phyloP scores from a whole-genome alignment of 2,329 filamentous ascomycete species.

The Aspergillus sp. region DNA sequence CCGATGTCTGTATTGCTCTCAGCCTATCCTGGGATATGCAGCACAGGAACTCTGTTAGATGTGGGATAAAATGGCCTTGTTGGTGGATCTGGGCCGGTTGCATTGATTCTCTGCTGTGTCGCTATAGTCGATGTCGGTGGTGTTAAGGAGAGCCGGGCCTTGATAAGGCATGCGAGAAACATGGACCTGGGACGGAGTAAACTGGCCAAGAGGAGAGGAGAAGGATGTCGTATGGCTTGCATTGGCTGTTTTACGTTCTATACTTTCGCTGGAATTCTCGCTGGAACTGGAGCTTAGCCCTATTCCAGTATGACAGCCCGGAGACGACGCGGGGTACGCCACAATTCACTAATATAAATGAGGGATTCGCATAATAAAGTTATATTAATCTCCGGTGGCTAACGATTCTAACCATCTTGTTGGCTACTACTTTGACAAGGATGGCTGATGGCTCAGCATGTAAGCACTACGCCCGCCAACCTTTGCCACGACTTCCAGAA shows the following conservation, averaged over 20 bases:
- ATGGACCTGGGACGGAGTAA: neutral
- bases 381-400: neutral
- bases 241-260: neutral
- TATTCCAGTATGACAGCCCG: neutral
- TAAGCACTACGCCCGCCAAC: neutral
- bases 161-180: neutral
- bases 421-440: neutral
- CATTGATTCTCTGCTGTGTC: neutral
- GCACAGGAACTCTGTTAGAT: neutral
- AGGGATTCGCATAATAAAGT: neutral
- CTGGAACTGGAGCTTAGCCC: neutral
- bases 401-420: neutral
- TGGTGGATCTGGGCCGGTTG: neutral
- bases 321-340: neutral
- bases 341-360: neutral
- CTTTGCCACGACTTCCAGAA: neutral
- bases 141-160: neutral
- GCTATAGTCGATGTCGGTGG: neutral
- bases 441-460: neutral
- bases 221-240: neutral
- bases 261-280: conserved; percentile 3
- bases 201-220: neutral
- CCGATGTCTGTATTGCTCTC: neutral
- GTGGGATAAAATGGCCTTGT: neutral
- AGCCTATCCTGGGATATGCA: neutral